Percentiles rank a stretch among this genome's conserved stretches.
phyloP scores from a whole-genome alignment of 2,329 filamentous ascomycete species.

The Neurospora sp. region DNA sequence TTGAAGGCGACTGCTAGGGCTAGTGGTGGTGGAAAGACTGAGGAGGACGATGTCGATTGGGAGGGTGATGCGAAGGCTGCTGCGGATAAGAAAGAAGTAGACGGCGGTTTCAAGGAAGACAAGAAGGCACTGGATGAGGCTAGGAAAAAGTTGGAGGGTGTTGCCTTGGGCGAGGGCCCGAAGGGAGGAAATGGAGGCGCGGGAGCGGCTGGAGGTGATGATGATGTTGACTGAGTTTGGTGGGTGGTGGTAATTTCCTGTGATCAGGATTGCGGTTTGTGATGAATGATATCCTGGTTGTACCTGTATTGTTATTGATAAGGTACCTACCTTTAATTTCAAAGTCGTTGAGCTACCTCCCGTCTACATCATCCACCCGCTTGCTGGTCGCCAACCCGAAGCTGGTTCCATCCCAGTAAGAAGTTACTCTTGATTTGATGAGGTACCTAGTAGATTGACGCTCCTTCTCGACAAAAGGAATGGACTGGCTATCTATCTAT shows the following conservation, averaged over 20 bases:
- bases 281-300: neutral
- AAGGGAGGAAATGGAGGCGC: too few relatives aligned
- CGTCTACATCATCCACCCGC: too few relatives aligned
- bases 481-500: neutral
- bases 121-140: slow-evolving; percentile 29
- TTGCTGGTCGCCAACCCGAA: too few relatives aligned
- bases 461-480: too few relatives aligned
- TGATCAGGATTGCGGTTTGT: slow-evolving; percentile 18
- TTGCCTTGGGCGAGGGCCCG: slow-evolving; percentile 8
- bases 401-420: too few relatives aligned
- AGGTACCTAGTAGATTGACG: neutral
- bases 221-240: slow-evolving; percentile 33
- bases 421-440: too few relatives aligned
- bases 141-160: slow-evolving; percentile 24
- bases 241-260: too few relatives aligned
- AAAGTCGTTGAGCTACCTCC: too few relatives aligned
- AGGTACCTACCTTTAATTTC: too few relatives aligned
- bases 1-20: slow-evolving; percentile 18
- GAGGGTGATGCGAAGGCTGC: slow-evolving; percentile 18
- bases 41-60: neutral
- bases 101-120: slow-evolving; percentile 15
- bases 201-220: slow-evolving; percentile 19
- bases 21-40: slow-evolving; percentile 9
- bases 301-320: too few relatives aligned
- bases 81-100: too few relatives aligned